These are phyloP conservation scores for Geotrichum klebahnii DNA, from an alignment of 1,139 yeast genomes.

Conservation along the genomic window DNA sequence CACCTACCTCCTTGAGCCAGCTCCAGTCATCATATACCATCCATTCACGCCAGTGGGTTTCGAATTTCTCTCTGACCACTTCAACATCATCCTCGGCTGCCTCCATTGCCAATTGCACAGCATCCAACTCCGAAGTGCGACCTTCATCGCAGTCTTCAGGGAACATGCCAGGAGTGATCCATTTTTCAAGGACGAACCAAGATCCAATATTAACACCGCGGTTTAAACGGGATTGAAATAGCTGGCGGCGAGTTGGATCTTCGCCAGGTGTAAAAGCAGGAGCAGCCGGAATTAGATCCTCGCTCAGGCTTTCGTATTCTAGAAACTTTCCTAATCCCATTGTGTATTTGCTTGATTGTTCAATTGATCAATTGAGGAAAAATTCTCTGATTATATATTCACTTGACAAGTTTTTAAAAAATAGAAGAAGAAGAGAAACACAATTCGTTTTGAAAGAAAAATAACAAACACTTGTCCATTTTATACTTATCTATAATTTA, in stretches of 20 bases:
- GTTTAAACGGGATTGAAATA: conserved; percentile 63
- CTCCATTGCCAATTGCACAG: conserved; percentile 50
- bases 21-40: conserved; percentile 70
- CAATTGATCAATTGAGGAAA: too few relatives aligned
- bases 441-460: too few relatives aligned
- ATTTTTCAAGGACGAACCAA: conserved; percentile 69
- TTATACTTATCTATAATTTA: too few relatives aligned
- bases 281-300: conserved; percentile 28
- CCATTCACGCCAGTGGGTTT: conserved; percentile 65
- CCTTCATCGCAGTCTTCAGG: conserved; percentile 52
- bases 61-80: conserved; percentile 53
- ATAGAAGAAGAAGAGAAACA: too few relatives aligned
- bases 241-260: conserved; percentile 47
- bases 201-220: conserved; percentile 87
- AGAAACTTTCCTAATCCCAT: not conserved
- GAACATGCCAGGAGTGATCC: conserved; percentile 53
- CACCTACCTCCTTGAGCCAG: conserved; percentile 62
- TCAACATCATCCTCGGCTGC: conserved; percentile 46
- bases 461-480: too few relatives aligned
- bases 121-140: conserved; percentile 66
- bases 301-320: not conserved
- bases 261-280: conserved; percentile 35
- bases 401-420: too few relatives aligned
- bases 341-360: too few relatives aligned
- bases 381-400: too few relatives aligned